Evolutionary conservation across 2,329 filamentous ascomycete species (phyloP).

Genomic region (Aspergillus puulaauensis): DNA sequence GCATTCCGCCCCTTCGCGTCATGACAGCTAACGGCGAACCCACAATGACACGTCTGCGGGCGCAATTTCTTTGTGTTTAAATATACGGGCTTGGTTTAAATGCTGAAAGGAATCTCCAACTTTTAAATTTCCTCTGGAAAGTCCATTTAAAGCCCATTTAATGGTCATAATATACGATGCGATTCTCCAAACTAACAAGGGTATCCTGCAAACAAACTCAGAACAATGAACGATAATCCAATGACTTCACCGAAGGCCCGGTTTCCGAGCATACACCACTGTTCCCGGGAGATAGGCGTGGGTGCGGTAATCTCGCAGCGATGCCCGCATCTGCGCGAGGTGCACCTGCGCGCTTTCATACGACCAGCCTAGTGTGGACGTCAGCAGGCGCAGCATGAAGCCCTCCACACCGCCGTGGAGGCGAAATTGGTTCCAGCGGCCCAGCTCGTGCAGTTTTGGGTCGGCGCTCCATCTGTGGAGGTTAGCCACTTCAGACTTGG

Average conservation of each 20-base stretch:
- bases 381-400: slow-evolving; percentile 25
- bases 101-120: too few relatives aligned
- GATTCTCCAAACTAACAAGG: too few relatives aligned
- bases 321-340: slow-evolving; percentile 24
- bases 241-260: neutral
- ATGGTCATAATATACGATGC: too few relatives aligned
- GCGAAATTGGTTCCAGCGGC: slow-evolving; percentile 23
- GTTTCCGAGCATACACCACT: slow-evolving; percentile 22
- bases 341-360: slow-evolving; percentile 23
- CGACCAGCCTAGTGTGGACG: slow-evolving; percentile 22
- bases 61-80: too few relatives aligned
- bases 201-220: too few relatives aligned
- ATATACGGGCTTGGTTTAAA: too few relatives aligned
- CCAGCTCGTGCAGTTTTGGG: slow-evolving; percentile 23
- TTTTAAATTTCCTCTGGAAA: too few relatives aligned
- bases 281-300: slow-evolving; percentile 24
- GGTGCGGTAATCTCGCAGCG: slow-evolving; percentile 19
- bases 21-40: too few relatives aligned
- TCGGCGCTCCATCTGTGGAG: slow-evolving; percentile 19
- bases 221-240: too few relatives aligned
- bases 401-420: slow-evolving; percentile 20
- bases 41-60: too few relatives aligned
- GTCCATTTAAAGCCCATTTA: too few relatives aligned
- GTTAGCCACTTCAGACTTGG: neutral
- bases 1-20: too few relatives aligned